These are phyloP conservation scores for Colletotrichum sp. DNA, from an alignment of 2,329 filamentous ascomycete species.

Conservation along the genomic window DNA sequence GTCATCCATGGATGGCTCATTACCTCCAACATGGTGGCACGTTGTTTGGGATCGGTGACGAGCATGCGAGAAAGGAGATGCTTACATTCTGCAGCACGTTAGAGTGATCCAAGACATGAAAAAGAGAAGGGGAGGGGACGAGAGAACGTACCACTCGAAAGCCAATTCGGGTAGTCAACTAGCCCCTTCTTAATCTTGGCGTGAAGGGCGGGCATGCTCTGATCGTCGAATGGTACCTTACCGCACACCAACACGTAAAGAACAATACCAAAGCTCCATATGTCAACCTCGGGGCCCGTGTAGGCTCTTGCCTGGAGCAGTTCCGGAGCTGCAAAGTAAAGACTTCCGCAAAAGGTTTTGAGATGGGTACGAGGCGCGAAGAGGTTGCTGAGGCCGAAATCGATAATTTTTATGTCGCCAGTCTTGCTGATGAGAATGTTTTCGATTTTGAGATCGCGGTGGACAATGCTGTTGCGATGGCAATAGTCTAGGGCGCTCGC, in stretches of 20 bases:
- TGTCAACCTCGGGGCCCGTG: constrained; percentile 93
- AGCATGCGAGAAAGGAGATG: constrained; percentile 94
- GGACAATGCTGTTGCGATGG: constrained; percentile 97
- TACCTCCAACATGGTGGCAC: constrained; percentile 88
- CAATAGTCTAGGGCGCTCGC: constrained; percentile 97
- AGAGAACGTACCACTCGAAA: constrained; percentile 75
- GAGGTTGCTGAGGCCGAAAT: constrained; percentile 96
- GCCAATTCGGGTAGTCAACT: constrained; percentile 94
- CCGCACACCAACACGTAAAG: constrained; percentile 96
- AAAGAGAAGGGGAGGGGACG: background rate
- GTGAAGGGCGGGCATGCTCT: constrained; percentile 97
- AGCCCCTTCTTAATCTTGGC: constrained; percentile 98
- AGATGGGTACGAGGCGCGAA: constrained; percentile 85
- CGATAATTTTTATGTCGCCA: constrained; percentile 98
- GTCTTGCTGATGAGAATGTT: constrained; percentile 99
- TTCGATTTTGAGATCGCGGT: constrained; percentile 97
- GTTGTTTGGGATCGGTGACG: constrained; percentile 87
- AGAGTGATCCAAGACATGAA: constrained; percentile 27
- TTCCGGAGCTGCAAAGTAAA: constrained; percentile 97
- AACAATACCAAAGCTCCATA: constrained; percentile 99
- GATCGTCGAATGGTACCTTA: constrained; percentile 98
- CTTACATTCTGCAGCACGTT: constrained; percentile 76
- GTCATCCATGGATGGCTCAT: constrained; percentile 96
- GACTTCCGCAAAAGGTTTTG: constrained; percentile 96
- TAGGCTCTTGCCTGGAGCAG: constrained; percentile 92